Percentiles rank a stretch among this genome's conserved stretches.
phyloP scores from a whole-genome alignment of 352 stramenopile species.

The Aphanomyces stellatus region DNA sequence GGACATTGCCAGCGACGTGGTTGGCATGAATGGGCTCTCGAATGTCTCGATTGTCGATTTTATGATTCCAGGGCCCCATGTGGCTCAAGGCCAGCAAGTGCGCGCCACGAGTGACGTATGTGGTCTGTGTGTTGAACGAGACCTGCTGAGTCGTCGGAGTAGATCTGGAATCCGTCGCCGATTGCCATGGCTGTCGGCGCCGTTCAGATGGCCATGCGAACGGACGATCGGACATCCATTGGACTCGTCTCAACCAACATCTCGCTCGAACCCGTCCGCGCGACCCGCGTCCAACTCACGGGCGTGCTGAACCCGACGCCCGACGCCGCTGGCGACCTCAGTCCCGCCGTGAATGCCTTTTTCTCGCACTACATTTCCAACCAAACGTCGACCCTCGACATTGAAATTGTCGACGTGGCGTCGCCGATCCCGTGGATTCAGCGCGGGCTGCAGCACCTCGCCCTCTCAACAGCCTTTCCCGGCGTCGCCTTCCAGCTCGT shows the following conservation, averaged over 20 bases:
- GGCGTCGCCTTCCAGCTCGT: neutral
- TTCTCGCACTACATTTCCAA: constrained; percentile 13
- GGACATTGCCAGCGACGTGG: neutral
- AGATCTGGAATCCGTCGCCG: constrained; percentile 19
- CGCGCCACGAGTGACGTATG: neutral
- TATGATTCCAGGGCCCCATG: neutral
- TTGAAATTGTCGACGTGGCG: neutral
- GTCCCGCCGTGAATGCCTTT: constrained; percentile 9
- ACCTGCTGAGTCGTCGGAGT: too few relatives aligned
- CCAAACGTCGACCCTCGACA: neutral
- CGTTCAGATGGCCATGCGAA: neutral
- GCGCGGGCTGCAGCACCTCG: neutral
- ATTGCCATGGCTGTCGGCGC: constrained; percentile 9
- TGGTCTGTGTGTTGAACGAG: too few relatives aligned
- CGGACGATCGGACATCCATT: neutral
- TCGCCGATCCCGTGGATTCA: constrained; percentile 8
- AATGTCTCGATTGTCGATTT: constrained; percentile 16
- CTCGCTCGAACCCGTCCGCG: neutral
- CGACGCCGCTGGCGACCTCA: neutral
- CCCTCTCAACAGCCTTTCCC: neutral
- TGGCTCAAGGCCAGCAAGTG: neutral
- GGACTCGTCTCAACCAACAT: neutral
- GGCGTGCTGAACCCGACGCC: neutral
- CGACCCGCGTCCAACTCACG: neutral
- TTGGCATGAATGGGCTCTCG: constrained; percentile 9